A percentile compares a stretch with the other conserved stretches of the same genome.
Conservation (phyloP, 228 moss, liverwort and hornwort genomes). For the Sphagnum fallax region DNA sequence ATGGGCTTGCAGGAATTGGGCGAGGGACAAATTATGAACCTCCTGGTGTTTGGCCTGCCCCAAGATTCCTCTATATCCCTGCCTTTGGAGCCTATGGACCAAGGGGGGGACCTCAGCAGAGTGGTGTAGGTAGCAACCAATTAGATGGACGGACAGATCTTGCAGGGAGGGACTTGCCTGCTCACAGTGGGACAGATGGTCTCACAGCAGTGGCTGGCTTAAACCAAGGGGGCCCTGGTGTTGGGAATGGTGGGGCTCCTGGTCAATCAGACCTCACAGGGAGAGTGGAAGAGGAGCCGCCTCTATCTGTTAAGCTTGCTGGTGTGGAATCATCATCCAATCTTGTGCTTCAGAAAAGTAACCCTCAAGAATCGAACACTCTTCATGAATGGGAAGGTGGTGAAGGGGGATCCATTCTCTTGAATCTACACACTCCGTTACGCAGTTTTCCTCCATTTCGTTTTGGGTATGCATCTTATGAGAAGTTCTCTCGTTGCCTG, state of each 20-base stretch:
- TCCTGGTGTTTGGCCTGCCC: conserved; percentile 54
- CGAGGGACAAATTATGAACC: conserved; percentile 52
- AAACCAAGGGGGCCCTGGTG: conserved; percentile 31
- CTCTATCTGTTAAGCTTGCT: conserved; percentile 16
- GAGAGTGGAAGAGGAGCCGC: conserved; percentile 19
- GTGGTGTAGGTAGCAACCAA: conserved; percentile 33
- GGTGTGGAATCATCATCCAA: conserved; percentile 25
- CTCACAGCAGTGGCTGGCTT: conserved; percentile 11
- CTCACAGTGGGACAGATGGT: conserved; percentile 34
- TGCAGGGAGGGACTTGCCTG: conserved; percentile 30
- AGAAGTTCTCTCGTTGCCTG: neutral
- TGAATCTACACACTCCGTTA: conserved; percentile 48
- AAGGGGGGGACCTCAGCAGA: conserved; percentile 34
- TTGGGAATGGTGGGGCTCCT: conserved; percentile 14
- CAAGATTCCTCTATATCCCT: conserved; percentile 46
- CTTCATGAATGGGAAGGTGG: conserved; percentile 34
- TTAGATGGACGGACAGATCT: conserved; percentile 29
- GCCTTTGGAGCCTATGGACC: conserved; percentile 47
- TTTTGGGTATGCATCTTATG: conserved; percentile 29
- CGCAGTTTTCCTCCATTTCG: conserved; percentile 56
- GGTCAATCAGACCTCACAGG: conserved; percentile 20
- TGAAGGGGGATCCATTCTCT: conserved; percentile 41
- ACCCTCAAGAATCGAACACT: conserved; percentile 15
- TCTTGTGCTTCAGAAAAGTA: conserved; percentile 26
- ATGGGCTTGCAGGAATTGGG: conserved; percentile 53